Conservation (phyloP, 1,139 yeast genomes). For the Magnusiomyces fungicola region DNA sequence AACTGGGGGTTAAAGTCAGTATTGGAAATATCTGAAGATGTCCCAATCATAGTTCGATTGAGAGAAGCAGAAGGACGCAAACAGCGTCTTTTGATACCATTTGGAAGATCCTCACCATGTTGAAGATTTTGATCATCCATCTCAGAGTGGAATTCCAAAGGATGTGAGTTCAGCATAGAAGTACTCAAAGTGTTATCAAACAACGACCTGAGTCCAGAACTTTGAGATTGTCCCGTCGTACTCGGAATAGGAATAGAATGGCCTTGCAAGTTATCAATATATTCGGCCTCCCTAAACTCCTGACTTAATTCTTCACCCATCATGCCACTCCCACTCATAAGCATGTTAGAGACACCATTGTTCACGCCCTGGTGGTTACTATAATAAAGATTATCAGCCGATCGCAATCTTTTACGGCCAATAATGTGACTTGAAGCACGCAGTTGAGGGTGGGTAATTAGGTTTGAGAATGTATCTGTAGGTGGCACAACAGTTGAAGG, state of each 20-base stretch:
- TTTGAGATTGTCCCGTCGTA: neutral
- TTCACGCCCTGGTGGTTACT: neutral
- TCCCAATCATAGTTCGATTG: neutral
- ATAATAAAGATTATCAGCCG: slow-evolving; percentile 2
- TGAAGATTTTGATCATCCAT: neutral
- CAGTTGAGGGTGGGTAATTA: too few species aligned
- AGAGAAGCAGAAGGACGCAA: neutral
- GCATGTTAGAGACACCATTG: neutral
- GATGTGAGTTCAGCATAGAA: too few species aligned
- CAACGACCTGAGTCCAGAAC: too few species aligned
- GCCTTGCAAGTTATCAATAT: neutral
- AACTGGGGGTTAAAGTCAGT: neutral
- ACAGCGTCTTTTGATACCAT: neutral
- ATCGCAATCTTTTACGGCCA: slow-evolving; percentile 1
- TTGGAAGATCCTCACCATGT: neutral
- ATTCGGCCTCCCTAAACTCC: neutral
- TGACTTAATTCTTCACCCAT: neutral
- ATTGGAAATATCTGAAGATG: neutral
- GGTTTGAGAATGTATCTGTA: too few species aligned
- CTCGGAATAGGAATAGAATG: neutral
- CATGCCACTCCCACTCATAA: neutral
- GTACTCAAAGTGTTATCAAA: too few species aligned
- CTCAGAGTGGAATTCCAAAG: too few species aligned
- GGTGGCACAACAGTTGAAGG: neutral
- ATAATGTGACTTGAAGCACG: neutral